Conservation (phyloP, 2,329 filamentous ascomycete species). For the Harringtonia lauricola region DNA sequence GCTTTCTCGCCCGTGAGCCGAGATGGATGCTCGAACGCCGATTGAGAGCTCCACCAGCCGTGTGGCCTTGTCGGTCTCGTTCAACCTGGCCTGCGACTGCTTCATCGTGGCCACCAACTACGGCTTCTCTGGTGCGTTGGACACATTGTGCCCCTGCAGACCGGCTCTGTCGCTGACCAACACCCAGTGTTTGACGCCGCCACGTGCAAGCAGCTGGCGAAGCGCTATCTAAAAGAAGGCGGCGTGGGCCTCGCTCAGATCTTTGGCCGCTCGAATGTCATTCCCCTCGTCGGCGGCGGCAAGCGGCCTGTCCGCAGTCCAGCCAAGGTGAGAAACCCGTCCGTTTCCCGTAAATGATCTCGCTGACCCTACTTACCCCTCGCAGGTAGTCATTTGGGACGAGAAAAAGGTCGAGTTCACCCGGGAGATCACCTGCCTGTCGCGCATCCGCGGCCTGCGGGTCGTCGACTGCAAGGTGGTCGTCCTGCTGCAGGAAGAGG, state of each 20-base stretch:
- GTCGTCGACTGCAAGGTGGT: constrained; percentile 67
- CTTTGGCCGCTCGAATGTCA: constrained; percentile 76
- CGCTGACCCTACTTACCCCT: background rate
- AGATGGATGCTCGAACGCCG: constrained; percentile 81
- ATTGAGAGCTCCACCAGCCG: constrained; percentile 69
- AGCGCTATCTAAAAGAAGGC: constrained; percentile 58
- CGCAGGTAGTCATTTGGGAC: constrained; percentile 79
- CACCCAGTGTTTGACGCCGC: constrained; percentile 58
- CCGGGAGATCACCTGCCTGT: constrained; percentile 71
- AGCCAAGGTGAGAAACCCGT: constrained; percentile 52
- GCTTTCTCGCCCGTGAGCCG: background rate
- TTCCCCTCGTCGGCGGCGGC: constrained; percentile 83
- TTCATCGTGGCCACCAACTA: constrained; percentile 61
- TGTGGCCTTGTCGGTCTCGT: constrained; percentile 69
- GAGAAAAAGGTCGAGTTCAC: constrained; percentile 63
- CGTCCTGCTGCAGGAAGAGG: constrained; percentile 70
- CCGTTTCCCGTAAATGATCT: background rate
- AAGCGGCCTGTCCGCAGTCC: constrained; percentile 74
- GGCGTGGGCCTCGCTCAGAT: constrained; percentile 77
- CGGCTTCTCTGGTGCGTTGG: constrained; percentile 11
- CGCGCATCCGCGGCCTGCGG: constrained; percentile 68
- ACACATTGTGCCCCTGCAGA: background rate
- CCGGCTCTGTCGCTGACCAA: background rate
- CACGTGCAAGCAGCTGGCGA: constrained; percentile 56
- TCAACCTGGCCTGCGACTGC: constrained; percentile 75